phyloP scores from a whole-genome alignment of 1,139 yeast genomes.

The Magnusiomyces ingens region DNA sequence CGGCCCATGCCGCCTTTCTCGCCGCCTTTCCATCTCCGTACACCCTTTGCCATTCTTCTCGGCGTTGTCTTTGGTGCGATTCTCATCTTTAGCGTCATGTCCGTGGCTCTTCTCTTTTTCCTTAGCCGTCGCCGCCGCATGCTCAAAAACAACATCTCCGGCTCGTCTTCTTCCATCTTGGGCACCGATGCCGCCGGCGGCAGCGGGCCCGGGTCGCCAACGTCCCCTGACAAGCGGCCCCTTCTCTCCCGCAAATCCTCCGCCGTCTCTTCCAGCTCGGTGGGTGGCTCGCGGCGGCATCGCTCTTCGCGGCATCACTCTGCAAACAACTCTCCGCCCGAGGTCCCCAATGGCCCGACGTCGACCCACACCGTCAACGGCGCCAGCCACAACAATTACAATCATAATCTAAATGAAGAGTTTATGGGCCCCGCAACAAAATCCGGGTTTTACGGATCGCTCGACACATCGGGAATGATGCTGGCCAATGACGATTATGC shows the following conservation, averaged over 20 bases:
- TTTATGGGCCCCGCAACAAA: no score
- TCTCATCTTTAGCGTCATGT: constrained; percentile 24
- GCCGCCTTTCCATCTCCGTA: constrained; percentile 29
- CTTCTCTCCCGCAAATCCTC: constrained; percentile 2
- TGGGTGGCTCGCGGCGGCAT: neutral
- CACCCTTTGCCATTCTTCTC: constrained; percentile 31
- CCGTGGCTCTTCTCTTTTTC: constrained; percentile 19
- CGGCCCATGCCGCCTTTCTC: constrained; percentile 21
- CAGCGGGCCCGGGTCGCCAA: constrained; percentile 1
- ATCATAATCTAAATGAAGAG: no score
- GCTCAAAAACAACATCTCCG: neutral
- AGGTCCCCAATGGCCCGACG: neutral
- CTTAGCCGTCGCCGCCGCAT: constrained; percentile 15
- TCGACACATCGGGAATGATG: neutral
- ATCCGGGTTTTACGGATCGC: neutral
- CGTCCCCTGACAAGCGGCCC: neutral
- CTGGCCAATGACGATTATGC: neutral
- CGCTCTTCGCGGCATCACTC: neutral
- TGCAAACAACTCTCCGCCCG: neutral
- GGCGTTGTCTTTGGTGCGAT: constrained; percentile 35
- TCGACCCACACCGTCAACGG: neutral
- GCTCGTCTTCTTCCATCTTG: neutral
- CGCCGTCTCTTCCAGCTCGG: neutral
- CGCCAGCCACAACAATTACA: neutral
- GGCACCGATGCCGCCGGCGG: neutral